phyloP scores from a whole-genome alignment of 345 rosid species.

The Balakata baccata region DNA sequence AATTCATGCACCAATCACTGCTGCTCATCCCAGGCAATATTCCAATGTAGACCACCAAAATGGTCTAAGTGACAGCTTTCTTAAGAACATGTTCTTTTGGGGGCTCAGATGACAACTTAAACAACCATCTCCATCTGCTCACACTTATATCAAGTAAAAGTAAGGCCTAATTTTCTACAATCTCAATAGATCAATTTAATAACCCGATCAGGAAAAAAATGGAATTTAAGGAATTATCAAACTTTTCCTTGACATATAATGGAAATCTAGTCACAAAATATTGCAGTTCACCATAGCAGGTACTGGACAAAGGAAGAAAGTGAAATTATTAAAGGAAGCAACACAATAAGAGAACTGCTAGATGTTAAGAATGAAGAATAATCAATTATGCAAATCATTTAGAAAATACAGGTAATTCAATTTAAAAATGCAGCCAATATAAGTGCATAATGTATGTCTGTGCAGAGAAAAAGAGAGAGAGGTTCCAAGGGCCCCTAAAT shows the following conservation, averaged over 20 bases:
- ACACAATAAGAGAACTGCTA: not conserved
- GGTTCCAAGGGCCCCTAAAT: not conserved
- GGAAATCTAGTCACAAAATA: not conserved
- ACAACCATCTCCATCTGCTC: conserved; percentile 1
- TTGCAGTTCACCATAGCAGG: not conserved
- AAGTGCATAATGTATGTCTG: not conserved
- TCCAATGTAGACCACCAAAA: not conserved
- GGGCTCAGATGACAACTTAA: not conserved
- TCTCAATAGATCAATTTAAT: too few relatives aligned
- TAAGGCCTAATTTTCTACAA: too few relatives aligned
- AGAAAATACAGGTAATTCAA: too few relatives aligned
- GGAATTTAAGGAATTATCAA: too few relatives aligned
- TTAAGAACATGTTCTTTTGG: not conserved
- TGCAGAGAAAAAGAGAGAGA: conserved; percentile 3
- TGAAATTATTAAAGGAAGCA: not conserved
- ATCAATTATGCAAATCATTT: not conserved
- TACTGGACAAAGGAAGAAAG: not conserved
- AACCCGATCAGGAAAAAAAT: too few relatives aligned
- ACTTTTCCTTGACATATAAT: too few relatives aligned
- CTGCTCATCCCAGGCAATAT: not conserved
- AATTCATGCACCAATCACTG: not conserved
- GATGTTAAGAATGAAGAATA: not conserved
- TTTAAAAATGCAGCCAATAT: not conserved
- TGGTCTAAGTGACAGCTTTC: not conserved
- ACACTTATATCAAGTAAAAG: not conserved